A percentile compares a stretch with the other conserved stretches of the same genome.
phyloP scores from a whole-genome alignment of 306 rosid genomes.

The Quercus bicolor region DNA sequence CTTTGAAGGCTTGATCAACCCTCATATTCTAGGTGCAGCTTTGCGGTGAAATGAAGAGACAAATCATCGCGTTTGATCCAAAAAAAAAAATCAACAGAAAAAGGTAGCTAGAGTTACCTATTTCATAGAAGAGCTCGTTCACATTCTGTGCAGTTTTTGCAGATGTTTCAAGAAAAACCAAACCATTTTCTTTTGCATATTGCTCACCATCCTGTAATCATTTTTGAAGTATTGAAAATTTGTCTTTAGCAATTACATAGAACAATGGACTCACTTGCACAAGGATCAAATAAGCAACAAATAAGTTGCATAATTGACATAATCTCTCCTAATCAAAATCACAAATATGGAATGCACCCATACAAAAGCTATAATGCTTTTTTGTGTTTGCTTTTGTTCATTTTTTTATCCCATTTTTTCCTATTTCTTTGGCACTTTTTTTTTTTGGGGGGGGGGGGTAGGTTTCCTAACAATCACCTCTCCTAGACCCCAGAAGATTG shows the following conservation, averaged over 20 bases:
- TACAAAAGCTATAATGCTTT: not conserved
- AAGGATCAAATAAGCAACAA: not conserved
- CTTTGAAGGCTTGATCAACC: not conserved
- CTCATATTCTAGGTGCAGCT: not conserved
- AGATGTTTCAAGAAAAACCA: constrained; percentile 78
- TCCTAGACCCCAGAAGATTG: too few relatives aligned
- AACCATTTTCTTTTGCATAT: constrained; percentile 70
- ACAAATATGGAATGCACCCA: not conserved
- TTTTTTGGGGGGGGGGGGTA: not conserved
- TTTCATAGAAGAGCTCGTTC: constrained; percentile 84
- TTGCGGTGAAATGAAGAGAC: not conserved
- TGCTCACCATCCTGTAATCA: constrained; percentile 68
- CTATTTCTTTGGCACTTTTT: not conserved
- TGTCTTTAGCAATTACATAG: not conserved
- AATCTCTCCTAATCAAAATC: not conserved
- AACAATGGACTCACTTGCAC: not conserved
- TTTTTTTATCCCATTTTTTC: not conserved
- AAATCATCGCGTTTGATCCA: not conserved
- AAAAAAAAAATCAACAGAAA: not conserved
- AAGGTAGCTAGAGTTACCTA: constrained; percentile 44
- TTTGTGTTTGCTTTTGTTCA: not conserved
- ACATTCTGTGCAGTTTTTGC: constrained; percentile 87
- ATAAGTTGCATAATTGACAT: not conserved
- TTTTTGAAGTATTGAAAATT: not conserved
- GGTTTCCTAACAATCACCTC: too few relatives aligned